Base-by-base conservation (phyloP, 805 yeast genomes). In the Spathaspora arborariae region DNA sequence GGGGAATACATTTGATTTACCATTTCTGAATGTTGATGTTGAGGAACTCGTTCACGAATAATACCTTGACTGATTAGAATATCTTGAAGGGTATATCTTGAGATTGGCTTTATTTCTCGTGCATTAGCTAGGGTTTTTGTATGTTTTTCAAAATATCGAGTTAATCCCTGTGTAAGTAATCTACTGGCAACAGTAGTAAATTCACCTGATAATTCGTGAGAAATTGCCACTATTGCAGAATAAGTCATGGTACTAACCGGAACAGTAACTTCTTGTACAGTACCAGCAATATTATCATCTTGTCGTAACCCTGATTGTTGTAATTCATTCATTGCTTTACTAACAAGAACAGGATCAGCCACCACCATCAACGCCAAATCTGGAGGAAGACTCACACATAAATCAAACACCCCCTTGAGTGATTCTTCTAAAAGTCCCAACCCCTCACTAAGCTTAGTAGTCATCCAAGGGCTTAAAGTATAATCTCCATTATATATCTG, bases 61-160 rank as follows among this genome's bases (percentile, higher is more conserved):
- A 43, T 36, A 13, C 51, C 52, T 27, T 18, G 30, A 8, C 24
- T 13, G 2, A 53, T 47, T 21, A 55, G 46, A 8, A 42, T 36
- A 21, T 52, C 41, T 26, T 52, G 54, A 11, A 54, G 26, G 3
- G 39, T 45, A 8, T 40, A 19, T 39, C 56, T 45, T 18, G 56
- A 51, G 11, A 20, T 10, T 20, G 18, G 35, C 34, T 20, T 13
- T 20, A 20, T 33, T 33, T 40, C 11, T 22, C 15, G 8, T 18
- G 16, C n/a, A 1, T 11, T 37, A 13, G 18, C 18, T 20, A 37
- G 19, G 15, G 40, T 35, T 16, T 21, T 19, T 4, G 21, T 19
- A 2, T 39, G 10, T 13, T 15, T 15, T 9, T 20, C 4, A 20
- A 39, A 37, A 20, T 39, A 41, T 19, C 41, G 44, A 3, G 36